Conservation (phyloP, 169 alveolate genomes). For the Eimeria brunetti region DNA sequence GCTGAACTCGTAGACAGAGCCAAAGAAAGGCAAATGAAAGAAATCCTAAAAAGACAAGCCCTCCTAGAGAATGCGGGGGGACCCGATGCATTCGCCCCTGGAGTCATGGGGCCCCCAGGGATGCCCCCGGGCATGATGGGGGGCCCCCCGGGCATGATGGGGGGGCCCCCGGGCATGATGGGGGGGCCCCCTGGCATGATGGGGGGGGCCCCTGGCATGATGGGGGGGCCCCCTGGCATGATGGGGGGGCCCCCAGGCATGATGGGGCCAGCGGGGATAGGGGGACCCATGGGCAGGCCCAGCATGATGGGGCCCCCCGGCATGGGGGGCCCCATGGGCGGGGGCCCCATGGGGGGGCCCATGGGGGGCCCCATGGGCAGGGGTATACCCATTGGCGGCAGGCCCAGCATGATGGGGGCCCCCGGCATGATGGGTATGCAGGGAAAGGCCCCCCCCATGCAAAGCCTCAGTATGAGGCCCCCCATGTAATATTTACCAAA, state of each 20-base stretch:
- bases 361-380: neutral
- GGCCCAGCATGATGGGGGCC: conserved; percentile 10
- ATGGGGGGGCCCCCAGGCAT: conserved; percentile 45
- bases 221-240: conserved; percentile 40
- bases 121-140: conserved; percentile 21
- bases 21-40: conserved; percentile 17
- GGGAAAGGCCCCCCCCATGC: conserved; percentile 3
- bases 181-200: conserved; percentile 37
- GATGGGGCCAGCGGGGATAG: conserved; percentile 60
- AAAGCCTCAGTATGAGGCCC: conserved; percentile 19
- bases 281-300: conserved; percentile 18
- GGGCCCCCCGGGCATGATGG: conserved; percentile 19
- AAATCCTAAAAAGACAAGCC: conserved; percentile 9
- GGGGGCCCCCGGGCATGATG: conserved; percentile 9
- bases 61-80: conserved; percentile 51
- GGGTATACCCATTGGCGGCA: neutral
- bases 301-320: conserved; percentile 40
- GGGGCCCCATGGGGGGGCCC: conserved; percentile 15
- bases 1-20: conserved; percentile 48
- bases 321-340: conserved; percentile 8
- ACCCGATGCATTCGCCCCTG: conserved; percentile 44
- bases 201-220: conserved; percentile 36
- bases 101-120: conserved; percentile 14
- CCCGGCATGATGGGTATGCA: neutral
- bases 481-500: conserved; percentile 64